Base-by-base conservation (phyloP, 2,329 filamentous ascomycete genomes). In the Nannizziopsis arthrosporioides region DNA sequence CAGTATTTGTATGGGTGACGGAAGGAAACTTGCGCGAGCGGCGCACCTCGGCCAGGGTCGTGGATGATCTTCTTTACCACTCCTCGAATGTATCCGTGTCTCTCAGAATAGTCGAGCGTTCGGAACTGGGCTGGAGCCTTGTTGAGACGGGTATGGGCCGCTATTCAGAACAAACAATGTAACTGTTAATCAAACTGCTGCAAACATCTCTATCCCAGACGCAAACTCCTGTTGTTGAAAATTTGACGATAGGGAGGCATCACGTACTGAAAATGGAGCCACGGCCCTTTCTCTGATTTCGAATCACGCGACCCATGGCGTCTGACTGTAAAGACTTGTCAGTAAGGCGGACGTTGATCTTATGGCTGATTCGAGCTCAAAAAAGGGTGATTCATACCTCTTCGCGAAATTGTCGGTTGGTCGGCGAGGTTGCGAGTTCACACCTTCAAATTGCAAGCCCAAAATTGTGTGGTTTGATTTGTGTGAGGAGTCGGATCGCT, bases 61-160 rank as follows among this genome's bases (percentile, higher is more conserved):
- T 98, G 92, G 75, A 98, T 85, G 74, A 96, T 95, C 68, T 96
- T 87, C 82, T 92, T 94, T 70, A 98, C 89, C 59, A 96, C 81
- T 75, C 92, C 92, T 64, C 92, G 86, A 68, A 94, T 77, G 78
- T 98, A 98, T 66, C 92, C 92, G 81, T 96, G 90, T 70, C 86
- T 82, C 78, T 95, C 89, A 71, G 88, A 82, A 73, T 80, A 98
- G 73, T 98, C 92, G 80, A 95, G 85, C 63, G 80, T 86, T 74
- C 92, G 80, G 84, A 98, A 96, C 76, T 94, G 85, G 68, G 90
- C 86, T 58, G 86, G 85, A 57, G 83, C 81, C 82, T 96, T 95
- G 78, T 92, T 90, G 68, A 96, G 81, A 74, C 85, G 84, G 74
- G 84, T 88, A 75, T 85, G 79, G 72, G 83, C 81, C 73, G 80